A percentile compares a stretch with the other conserved stretches of the same genome.
Evolutionary conservation across 768 basidiomycete genomes (phyloP).

Genomic region (Tricholoma flavovirens): DNA sequence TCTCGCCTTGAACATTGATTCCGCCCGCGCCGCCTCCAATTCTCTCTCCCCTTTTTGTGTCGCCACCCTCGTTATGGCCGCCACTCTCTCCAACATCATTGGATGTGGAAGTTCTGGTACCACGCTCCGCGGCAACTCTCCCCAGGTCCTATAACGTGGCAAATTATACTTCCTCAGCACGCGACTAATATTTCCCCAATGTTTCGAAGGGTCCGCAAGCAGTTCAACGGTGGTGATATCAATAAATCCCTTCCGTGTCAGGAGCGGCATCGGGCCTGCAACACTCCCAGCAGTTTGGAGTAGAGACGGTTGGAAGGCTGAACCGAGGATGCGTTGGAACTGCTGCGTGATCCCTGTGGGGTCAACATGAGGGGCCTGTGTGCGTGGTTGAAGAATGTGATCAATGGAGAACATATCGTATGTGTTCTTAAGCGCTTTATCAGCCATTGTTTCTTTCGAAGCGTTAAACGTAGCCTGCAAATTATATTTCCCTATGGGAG

Average conservation of each 20-base stretch:
- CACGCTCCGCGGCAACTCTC: constrained; percentile 7
- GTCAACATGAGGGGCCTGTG: constrained; percentile 6
- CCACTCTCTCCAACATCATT: constrained; percentile 5
- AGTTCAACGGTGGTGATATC: constrained; percentile 7
- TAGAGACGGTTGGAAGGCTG: background rate
- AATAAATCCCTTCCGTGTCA: constrained; percentile 13
- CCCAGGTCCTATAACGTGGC: constrained; percentile 9
- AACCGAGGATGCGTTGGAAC: constrained; percentile 2
- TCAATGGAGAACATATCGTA: constrained; percentile 12
- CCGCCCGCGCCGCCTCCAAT: background rate
- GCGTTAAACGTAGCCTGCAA: constrained; percentile 2
- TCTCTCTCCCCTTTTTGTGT: constrained; percentile 7
- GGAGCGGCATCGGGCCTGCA: constrained; percentile 8
- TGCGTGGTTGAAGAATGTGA: constrained; percentile 6
- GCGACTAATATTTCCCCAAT: constrained; percentile 7
- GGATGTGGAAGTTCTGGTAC: constrained; percentile 5
- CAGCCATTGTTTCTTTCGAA: constrained; percentile 6
- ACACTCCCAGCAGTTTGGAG: background rate
- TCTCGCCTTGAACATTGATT: constrained; percentile 2
- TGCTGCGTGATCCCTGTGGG: constrained; percentile 4
- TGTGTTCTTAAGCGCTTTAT: constrained; percentile 9
- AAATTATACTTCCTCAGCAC: constrained; percentile 10
- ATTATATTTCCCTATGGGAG: constrained; percentile 10
- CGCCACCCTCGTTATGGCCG: constrained; percentile 1
- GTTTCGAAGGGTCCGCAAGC: constrained; percentile 5